These are phyloP conservation scores for Aspergillus uvarum DNA, from an alignment of 2,329 filamentous ascomycete species.

Conservation along the genomic window DNA sequence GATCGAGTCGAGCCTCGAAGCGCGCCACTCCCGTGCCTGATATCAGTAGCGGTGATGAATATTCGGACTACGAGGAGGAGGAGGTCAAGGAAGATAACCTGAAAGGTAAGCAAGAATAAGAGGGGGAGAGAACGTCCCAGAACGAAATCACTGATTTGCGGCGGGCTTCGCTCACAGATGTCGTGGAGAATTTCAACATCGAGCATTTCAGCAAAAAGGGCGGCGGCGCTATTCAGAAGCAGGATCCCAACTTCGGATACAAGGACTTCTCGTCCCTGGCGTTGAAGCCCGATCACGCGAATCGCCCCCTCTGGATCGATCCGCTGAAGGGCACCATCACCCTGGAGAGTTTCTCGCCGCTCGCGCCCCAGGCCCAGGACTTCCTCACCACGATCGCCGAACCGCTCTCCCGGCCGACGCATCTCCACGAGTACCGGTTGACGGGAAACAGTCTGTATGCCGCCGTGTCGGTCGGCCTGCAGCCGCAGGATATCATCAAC, in stretches of 20 bases:
- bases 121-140: slow-evolving; percentile 9
- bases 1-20: slow-evolving; percentile 49
- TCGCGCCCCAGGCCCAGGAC: slow-evolving; percentile 84
- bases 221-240: slow-evolving; percentile 38
- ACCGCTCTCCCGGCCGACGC: slow-evolving; percentile 82
- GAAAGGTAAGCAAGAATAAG: slow-evolving; percentile 41
- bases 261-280: slow-evolving; percentile 79
- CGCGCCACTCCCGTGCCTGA: slow-evolving; percentile 48
- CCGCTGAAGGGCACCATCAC: slow-evolving; percentile 83
- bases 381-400: slow-evolving; percentile 96
- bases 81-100: slow-evolving; percentile 49
- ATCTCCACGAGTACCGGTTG: slow-evolving; percentile 89
- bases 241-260: slow-evolving; percentile 59
- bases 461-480: slow-evolving; percentile 89
- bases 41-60: slow-evolving; percentile 58
- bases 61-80: slow-evolving; percentile 53
- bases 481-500: slow-evolving; percentile 84
- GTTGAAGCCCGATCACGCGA: slow-evolving; percentile 84
- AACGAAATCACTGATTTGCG: slow-evolving; percentile 12
- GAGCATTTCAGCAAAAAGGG: slow-evolving; percentile 52
- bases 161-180: slow-evolving; percentile 28
- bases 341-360: slow-evolving; percentile 87
- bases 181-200: slow-evolving; percentile 56
- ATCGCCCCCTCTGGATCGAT: slow-evolving; percentile 92
- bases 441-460: slow-evolving; percentile 93